phyloP scores from a whole-genome alignment of 2,329 filamentous ascomycete species.

The Aspergillus sp. region DNA sequence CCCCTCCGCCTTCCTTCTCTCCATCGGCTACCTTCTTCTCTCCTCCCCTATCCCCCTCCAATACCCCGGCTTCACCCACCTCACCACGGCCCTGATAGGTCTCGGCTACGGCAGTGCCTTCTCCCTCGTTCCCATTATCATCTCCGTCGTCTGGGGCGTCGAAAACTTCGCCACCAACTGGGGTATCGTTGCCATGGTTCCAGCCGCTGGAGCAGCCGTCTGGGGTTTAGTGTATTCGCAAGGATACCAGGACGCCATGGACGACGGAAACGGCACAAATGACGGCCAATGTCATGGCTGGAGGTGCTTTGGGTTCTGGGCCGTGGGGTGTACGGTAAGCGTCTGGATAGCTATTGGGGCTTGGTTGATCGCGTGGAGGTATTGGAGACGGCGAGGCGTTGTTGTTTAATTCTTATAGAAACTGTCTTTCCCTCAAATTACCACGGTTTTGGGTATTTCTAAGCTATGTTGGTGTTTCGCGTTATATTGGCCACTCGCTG shows the following conservation, averaged over 20 bases:
- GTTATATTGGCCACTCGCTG: too few species aligned
- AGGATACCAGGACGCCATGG: slow-evolving; percentile 42
- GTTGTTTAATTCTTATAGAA: slow-evolving; percentile 52
- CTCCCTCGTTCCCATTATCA: slow-evolving; percentile 83
- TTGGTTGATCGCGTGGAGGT: slow-evolving; percentile 80
- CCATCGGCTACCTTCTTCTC: slow-evolving; percentile 73
- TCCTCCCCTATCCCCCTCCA: slow-evolving; percentile 78
- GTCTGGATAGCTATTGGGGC: slow-evolving; percentile 75
- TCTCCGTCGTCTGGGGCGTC: slow-evolving; percentile 96
- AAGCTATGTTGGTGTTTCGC: too few species aligned
- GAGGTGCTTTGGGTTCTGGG: slow-evolving; percentile 87
- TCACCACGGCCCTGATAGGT: slow-evolving; percentile 81
- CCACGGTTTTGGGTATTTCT: too few species aligned
- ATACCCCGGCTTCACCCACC: slow-evolving; percentile 77
- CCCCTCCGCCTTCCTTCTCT: slow-evolving; percentile 71
- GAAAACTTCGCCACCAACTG: slow-evolving; percentile 99
- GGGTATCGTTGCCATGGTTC: slow-evolving; percentile 90
- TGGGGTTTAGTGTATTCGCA: slow-evolving; percentile 87
- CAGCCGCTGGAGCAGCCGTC: slow-evolving; percentile 80
- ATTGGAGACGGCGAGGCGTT: slow-evolving; percentile 77
- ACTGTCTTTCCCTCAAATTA: too few species aligned
- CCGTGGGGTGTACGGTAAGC: slow-evolving; percentile 68
- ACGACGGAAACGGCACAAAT: slow-evolving; percentile 42
- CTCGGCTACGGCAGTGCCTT: slow-evolving; percentile 93
- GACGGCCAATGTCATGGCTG: slow-evolving; percentile 75